phyloP scores from a whole-genome alignment of 257 asterid species.

The Solanum etuberosum region DNA sequence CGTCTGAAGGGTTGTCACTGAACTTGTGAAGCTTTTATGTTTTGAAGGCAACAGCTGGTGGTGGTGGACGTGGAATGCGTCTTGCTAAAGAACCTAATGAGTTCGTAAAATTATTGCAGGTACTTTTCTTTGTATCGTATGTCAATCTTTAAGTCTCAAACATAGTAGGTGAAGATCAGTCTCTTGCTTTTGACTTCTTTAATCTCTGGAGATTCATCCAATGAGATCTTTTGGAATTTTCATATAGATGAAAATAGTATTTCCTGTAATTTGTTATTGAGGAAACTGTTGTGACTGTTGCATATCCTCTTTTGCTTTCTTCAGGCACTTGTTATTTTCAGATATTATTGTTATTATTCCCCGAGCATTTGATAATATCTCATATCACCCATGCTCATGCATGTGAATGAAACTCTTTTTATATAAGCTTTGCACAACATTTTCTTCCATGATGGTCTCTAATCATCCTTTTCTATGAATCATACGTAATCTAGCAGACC shows the following conservation, averaged over 20 bases:
- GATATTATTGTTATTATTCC: not conserved
- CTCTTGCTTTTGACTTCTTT: not conserved
- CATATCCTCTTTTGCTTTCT: not conserved
- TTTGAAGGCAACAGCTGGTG: conserved; percentile 97
- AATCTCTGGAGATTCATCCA: not conserved
- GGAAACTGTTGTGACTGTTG: not conserved
- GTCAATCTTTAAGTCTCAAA: not conserved
- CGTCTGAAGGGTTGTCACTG: not conserved
- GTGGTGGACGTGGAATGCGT: conserved; percentile 99
- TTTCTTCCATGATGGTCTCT: not conserved
- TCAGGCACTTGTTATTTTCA: not conserved
- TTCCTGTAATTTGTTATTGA: not conserved
- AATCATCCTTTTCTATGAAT: not conserved
- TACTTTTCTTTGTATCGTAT: conserved; percentile 11
- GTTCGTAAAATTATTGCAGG: conserved; percentile 96
- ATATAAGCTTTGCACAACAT: not conserved
- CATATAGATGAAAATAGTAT: not conserved
- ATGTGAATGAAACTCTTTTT: not conserved
- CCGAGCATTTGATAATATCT: not conserved
- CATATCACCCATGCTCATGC: not conserved
- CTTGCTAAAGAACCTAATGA: conserved; percentile 90
- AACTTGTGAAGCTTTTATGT: conserved; percentile 6
- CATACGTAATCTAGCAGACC: not conserved
- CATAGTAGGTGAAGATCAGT: not conserved
- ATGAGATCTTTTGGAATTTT: not conserved